Conservation (phyloP, 169 alveolate species). For the Plasmodium chabaudi region DNA sequence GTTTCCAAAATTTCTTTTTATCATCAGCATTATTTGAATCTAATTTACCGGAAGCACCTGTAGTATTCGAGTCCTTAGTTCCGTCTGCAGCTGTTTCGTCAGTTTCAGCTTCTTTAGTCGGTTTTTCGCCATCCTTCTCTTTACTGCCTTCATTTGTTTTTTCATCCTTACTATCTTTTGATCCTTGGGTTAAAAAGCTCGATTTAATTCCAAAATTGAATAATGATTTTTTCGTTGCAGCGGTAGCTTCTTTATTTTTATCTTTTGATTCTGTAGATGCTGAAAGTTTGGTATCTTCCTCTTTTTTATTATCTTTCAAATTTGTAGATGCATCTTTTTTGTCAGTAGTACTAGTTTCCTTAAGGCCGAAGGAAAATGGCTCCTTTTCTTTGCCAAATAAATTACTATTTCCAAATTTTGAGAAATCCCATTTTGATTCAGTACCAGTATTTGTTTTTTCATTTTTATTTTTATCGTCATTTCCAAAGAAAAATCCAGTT, state of each 20-base stretch:
- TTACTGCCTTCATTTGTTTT: background rate
- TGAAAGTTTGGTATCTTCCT: background rate
- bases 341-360: slow-evolving; percentile 12
- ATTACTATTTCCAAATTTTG: slow-evolving; percentile 5
- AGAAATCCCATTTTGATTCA: background rate
- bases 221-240: slow-evolving; percentile 15
- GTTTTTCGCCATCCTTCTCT: background rate
- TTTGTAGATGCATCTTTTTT: background rate
- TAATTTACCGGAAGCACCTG: background rate
- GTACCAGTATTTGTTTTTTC: background rate
- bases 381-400: slow-evolving; percentile 8
- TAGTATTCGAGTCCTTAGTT: background rate
- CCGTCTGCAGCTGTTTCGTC: background rate
- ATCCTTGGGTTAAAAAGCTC: background rate
- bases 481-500: background rate
- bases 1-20: slow-evolving; percentile 40
- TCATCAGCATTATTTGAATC: slow-evolving; percentile 15
- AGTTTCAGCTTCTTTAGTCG: slow-evolving; percentile 4
- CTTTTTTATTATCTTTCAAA: slow-evolving; percentile 4
- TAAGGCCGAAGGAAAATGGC: background rate
- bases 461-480: background rate
- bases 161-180: slow-evolving; percentile 6
- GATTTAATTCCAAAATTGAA: slow-evolving; percentile 34
- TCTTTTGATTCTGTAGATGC: slow-evolving; percentile 12
- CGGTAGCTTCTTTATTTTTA: slow-evolving; percentile 26